Conservation (phyloP, 75 land plant genomes). For the Sequoiadendron giganteum region DNA sequence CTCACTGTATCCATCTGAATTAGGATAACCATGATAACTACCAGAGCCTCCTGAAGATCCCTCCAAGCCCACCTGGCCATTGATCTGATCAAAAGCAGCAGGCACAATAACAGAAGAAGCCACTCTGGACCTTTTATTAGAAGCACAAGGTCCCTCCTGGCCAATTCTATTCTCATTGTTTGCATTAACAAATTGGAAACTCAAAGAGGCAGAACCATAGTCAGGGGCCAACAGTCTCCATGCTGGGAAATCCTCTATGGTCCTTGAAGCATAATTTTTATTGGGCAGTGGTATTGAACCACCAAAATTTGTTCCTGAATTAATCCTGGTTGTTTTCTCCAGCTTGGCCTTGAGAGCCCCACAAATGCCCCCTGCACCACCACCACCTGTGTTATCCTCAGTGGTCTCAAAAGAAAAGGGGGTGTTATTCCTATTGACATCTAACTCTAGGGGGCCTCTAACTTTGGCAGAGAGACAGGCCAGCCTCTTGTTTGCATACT, state of each 20-base stretch:
- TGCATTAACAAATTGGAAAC: background rate
- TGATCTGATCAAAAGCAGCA: background rate
- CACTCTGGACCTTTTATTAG: background rate
- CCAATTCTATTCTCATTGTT: background rate
- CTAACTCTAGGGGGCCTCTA: background rate
- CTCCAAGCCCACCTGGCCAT: background rate
- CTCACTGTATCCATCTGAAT: background rate
- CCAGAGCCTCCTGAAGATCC: background rate
- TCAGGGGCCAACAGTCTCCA: background rate
- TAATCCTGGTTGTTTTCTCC: background rate
- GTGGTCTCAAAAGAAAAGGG: background rate
- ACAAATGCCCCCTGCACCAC: background rate
- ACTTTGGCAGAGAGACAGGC: background rate
- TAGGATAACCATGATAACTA: background rate
- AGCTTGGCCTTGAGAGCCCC: conserved; percentile 2
- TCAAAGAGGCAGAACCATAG: background rate
- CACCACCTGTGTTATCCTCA: background rate
- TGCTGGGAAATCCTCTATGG: background rate
- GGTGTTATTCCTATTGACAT: background rate
- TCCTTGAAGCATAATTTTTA: background rate
- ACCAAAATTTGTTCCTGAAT: no score
- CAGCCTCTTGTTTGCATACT: background rate
- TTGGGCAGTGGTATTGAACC: no score
- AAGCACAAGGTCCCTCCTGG: background rate
- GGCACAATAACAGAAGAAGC: background rate